Conservation (phyloP, 306 rosid genomes). For the Vicia faba region DNA sequence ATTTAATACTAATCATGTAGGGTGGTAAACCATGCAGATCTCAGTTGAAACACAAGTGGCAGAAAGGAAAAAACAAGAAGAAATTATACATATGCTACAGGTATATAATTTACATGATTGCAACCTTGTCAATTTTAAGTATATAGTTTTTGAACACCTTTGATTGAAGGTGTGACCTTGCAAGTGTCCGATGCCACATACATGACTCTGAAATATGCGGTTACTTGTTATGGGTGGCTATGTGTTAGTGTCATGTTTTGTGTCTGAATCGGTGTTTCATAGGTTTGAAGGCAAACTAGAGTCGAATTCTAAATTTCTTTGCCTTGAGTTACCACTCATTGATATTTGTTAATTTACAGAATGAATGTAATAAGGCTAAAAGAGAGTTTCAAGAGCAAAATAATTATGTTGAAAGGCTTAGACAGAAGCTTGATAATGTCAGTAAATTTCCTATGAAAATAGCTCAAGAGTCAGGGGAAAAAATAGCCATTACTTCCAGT, state of each 20-base stretch:
- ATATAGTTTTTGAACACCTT: too few relatives aligned
- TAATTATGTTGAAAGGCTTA: too few relatives aligned
- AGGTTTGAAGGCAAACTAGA: neutral
- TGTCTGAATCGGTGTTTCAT: neutral
- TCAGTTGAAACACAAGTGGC: slow-evolving; percentile 32
- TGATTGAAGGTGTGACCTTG: neutral
- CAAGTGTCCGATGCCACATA: neutral
- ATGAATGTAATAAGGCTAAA: too few relatives aligned
- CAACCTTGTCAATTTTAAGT: neutral
- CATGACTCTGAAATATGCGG: neutral
- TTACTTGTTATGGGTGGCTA: neutral
- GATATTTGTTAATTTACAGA: too few relatives aligned
- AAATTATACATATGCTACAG: slow-evolving; percentile 32
- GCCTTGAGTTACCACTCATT: neutral
- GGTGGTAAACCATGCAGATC: slow-evolving; percentile 23
- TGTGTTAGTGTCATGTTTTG: neutral
- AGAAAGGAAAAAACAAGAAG: slow-evolving; percentile 38
- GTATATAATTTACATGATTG: slow-evolving; percentile 3
- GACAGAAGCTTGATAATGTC: too few relatives aligned
- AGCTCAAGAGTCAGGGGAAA: too few relatives aligned
- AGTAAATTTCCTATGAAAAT: too few relatives aligned
- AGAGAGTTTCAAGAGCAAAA: too few relatives aligned
- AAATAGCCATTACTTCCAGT: too few relatives aligned
- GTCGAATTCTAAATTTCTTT: slow-evolving; percentile 2
- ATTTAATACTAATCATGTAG: neutral